Base-by-base conservation (phyloP, 2,329 filamentous ascomycete genomes). In the Nigrospora sphaerica region DNA sequence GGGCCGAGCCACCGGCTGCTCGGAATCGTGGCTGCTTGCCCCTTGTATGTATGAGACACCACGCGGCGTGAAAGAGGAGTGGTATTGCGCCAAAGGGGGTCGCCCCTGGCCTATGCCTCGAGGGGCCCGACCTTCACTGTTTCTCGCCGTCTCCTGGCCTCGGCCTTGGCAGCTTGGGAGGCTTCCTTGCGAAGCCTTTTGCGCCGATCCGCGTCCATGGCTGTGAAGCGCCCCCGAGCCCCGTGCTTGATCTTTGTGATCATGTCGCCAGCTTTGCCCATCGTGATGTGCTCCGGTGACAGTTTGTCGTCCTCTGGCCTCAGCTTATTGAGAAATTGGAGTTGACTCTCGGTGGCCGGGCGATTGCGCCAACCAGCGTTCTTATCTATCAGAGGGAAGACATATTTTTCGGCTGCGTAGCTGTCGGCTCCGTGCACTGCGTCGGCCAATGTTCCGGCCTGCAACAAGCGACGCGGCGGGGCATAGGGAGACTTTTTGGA, bases 221-320 rank as follows among this genome's bases (percentile, higher is more conserved):
- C 71, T 23, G 72, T 69, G 60, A 77, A 89, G 68, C 68, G 80
- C 51, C 67, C 86, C 63, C 72, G 79, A 1, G 87, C 88, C 1
- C 92, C 92, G 61, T 93, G 86, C 63, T 85, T 92, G 50, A 95
- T 61, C 65, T 95, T 95, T 9, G 88, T 95, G 53, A 97, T 95
- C 85, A 95, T 91, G 62, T 96, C 91, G 5, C 77, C 77, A 5
- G 90, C 91, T 60, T 81, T 81, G 9, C 92, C 92, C 59, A 91
- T 93, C 13, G 78, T 90, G 48, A 95, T 57, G 28, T 82, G 75
- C 0, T 68, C 66, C 0, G 66, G 55, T 2, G 68, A 74, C 43
- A 90, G 59, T 45, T 76, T 69, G 28, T 81, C 69, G n/a, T 72
- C 54, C 51, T 76, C 67, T 1, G 66, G 66, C 10, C 83, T 73